Percentiles rank a stretch among this genome's conserved stretches.
These are phyloP conservation scores for Saturnispora dispora DNA, from an alignment of 805 yeast species.

Conservation along the genomic window DNA sequence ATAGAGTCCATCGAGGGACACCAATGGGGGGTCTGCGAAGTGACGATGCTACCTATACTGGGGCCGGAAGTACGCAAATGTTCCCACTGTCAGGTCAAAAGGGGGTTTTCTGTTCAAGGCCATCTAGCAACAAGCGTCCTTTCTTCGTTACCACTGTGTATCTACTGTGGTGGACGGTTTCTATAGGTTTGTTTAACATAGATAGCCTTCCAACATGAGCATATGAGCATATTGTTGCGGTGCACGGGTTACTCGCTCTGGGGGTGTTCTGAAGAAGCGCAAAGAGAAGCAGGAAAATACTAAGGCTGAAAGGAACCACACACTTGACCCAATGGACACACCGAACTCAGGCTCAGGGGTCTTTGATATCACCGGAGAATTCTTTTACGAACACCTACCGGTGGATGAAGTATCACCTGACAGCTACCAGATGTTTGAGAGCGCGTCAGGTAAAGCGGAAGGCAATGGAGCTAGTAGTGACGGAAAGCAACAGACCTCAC, in stretches of 20 bases:
- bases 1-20: slow-evolving; percentile 12
- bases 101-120: slow-evolving; percentile 2
- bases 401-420: slow-evolving; percentile 1
- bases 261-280: neutral
- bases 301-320: neutral
- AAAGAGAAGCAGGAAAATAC: neutral
- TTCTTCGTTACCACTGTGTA: slow-evolving; percentile 9
- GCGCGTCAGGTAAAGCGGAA: neutral
- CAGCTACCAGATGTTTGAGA: neutral
- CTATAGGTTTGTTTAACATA: neutral
- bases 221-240: neutral
- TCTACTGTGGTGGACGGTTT: slow-evolving; percentile 15
- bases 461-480: neutral
- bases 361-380: neutral
- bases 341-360: neutral
- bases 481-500: slow-evolving; percentile 11
- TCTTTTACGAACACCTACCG: neutral
- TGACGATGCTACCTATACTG: slow-evolving; percentile 14
- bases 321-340: neutral
- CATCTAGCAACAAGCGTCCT: slow-evolving; percentile 4
- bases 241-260: neutral
- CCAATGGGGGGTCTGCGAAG: slow-evolving; percentile 13
- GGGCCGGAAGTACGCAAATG: slow-evolving; percentile 9
- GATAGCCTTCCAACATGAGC: neutral
- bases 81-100: slow-evolving; percentile 8